A percentile compares a stretch with the other conserved stretches of the same genome.
These are phyloP conservation scores for Rhododendron henanense DNA, from an alignment of 148 eudicot genomes.

Conservation along the genomic window DNA sequence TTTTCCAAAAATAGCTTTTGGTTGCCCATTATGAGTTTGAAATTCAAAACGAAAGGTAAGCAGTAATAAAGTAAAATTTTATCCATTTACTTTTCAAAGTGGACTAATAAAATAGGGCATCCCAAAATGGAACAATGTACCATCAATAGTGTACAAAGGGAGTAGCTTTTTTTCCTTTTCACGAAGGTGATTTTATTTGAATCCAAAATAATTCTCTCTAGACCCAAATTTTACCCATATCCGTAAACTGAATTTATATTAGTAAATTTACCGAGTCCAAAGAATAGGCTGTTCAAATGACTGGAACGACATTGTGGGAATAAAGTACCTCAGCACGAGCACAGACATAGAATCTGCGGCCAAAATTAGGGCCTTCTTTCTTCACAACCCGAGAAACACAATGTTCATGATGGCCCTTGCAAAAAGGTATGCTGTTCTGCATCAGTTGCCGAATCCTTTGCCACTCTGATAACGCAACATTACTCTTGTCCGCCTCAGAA, in stretches of 20 bases:
- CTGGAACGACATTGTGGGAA: background rate
- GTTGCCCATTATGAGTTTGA: background rate
- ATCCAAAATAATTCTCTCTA: background rate
- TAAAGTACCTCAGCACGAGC: slow-evolving; percentile 87
- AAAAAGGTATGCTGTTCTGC: slow-evolving; percentile 87
- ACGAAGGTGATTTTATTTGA: background rate
- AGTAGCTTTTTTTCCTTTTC: background rate
- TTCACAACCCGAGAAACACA: slow-evolving; percentile 88
- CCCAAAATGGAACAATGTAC: background rate
- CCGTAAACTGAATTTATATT: background rate
- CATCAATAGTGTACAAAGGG: background rate
- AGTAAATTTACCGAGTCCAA: background rate
- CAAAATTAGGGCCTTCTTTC: slow-evolving; percentile 81
- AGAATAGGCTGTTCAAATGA: background rate
- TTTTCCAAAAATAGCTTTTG: background rate
- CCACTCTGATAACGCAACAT: slow-evolving; percentile 71
- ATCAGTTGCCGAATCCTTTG: slow-evolving; percentile 86
- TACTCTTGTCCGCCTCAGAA: slow-evolving; percentile 46
- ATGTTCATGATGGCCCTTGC: slow-evolving; percentile 87
- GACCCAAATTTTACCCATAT: background rate
- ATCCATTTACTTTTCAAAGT: background rate
- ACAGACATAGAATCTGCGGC: slow-evolving; percentile 86
- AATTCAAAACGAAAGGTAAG: background rate
- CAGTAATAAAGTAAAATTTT: background rate
- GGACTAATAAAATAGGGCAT: background rate